Evolutionary conservation across 108 stramenopile species (phyloP).

Genomic region (Conticribra weissflogii): DNA sequence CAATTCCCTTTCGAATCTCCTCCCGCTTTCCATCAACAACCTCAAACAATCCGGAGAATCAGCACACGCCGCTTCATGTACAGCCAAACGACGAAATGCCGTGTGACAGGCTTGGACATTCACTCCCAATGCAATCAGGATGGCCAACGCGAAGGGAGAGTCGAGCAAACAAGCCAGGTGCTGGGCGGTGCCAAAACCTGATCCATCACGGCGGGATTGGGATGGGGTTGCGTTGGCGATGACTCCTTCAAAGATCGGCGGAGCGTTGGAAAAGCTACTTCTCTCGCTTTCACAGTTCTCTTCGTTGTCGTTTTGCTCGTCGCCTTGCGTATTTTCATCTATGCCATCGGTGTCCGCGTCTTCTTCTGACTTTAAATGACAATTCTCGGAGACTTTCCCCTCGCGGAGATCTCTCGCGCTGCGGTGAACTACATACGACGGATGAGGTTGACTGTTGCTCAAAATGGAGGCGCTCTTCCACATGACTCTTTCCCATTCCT

Average conservation of each 20-base stretch:
- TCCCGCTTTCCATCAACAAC: slow-evolving; percentile 70
- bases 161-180: slow-evolving; percentile 87
- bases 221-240: slow-evolving; percentile 81
- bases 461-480: slow-evolving; percentile 68
- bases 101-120: slow-evolving; percentile 77
- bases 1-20: slow-evolving; percentile 34
- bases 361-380: neutral
- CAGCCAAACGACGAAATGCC: slow-evolving; percentile 78
- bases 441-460: slow-evolving; percentile 65
- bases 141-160: slow-evolving; percentile 70
- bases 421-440: slow-evolving; percentile 62
- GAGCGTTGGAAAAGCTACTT: slow-evolving; percentile 2
- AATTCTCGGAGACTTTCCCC: slow-evolving; percentile 10
- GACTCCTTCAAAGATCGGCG: slow-evolving; percentile 77
- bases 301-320: neutral
- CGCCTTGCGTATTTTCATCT: neutral
- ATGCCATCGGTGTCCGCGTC: neutral
- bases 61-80: slow-evolving; percentile 87
- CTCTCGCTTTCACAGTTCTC: slow-evolving; percentile 5
- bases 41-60: slow-evolving; percentile 75
- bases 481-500: slow-evolving; percentile 50
- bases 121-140: slow-evolving; percentile 75
- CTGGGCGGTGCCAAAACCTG: slow-evolving; percentile 71
- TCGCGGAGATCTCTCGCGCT: slow-evolving; percentile 30
- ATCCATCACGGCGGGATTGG: slow-evolving; percentile 40